Percentiles rank a stretch among this genome's conserved stretches.
phyloP scores from a whole-genome alignment of 129 eudicot species.

The Deinandra increscens region DNA sequence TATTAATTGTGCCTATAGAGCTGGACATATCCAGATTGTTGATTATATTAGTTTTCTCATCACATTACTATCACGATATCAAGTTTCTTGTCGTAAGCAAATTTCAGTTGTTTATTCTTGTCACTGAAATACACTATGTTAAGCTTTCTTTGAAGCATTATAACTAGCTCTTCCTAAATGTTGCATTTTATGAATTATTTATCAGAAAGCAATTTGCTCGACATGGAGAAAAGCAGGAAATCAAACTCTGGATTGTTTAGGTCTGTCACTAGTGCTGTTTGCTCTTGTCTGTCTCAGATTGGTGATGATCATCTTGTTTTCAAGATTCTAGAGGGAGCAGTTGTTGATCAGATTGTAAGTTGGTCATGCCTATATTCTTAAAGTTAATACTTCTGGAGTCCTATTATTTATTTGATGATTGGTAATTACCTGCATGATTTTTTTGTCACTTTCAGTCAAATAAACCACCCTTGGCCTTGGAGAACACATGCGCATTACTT shows the following conservation, averaged over 20 bases:
- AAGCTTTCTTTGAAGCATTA: neutral
- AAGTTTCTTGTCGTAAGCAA: constrained; percentile 49
- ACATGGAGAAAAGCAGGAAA: constrained; percentile 26
- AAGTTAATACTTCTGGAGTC: neutral
- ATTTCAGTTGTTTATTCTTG: neutral
- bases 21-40: constrained; percentile 67
- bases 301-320: constrained; percentile 68
- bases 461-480: constrained; percentile 47
- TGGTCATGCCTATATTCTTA: constrained; percentile 11
- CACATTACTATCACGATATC: constrained; percentile 64
- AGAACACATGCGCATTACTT: constrained; percentile 75
- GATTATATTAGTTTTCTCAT: constrained; percentile 78
- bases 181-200: constrained; percentile 13
- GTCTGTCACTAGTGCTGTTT: constrained; percentile 48
- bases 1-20: constrained; percentile 61
- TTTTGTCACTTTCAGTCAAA: constrained; percentile 38
- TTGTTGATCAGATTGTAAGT: constrained; percentile 69
- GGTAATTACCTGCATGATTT: neutral
- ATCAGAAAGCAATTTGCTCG: constrained; percentile 45
- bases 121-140: neutral
- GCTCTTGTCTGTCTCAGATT: constrained; percentile 71
- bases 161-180: neutral
- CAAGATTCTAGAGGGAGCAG: constrained; percentile 65
- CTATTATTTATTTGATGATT: neutral
- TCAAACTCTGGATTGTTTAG: constrained; percentile 47